Percentiles rank a stretch among this genome's conserved stretches.
These are phyloP conservation scores for Umbelopsis ramanniana DNA, from an alignment of 192 early-diverging fungal genomes.

Conservation along the genomic window DNA sequence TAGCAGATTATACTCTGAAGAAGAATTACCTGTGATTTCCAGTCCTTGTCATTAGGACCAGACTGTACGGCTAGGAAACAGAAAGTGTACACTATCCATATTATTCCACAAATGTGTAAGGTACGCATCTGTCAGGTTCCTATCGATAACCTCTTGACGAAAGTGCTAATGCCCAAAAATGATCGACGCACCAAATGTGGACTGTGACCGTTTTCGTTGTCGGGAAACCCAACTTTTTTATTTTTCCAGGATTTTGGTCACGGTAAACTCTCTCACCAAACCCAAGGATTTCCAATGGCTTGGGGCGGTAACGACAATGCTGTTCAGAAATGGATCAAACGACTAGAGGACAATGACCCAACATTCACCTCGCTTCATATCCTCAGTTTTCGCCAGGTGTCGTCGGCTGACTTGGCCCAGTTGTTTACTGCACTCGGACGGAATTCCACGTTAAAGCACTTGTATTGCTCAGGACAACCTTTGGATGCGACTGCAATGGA, in stretches of 20 bases:
- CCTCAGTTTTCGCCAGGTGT: constrained; percentile 54
- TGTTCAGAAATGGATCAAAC: constrained; percentile 54
- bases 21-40: constrained; percentile 8
- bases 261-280: background rate
- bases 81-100: background rate
- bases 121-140: background rate
- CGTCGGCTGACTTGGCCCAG: constrained; percentile 42
- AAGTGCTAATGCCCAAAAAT: no score
- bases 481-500: constrained; percentile 43
- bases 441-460: constrained; percentile 51
- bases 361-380: constrained; percentile 55
- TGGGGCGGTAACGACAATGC: constrained; percentile 55
- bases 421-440: constrained; percentile 47
- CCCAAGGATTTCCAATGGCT: constrained; percentile 40
- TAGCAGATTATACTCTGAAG: no score
- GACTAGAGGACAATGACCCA: constrained; percentile 49
- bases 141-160: background rate
- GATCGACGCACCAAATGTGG: background rate
- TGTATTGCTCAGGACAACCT: constrained; percentile 57
- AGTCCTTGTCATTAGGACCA: background rate
- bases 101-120: background rate
- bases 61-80: background rate
- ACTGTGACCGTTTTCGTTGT: constrained; percentile 8
- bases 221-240: background rate
- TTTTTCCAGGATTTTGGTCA: no score